Evolutionary conservation across 2,329 filamentous ascomycete species (phyloP).

Genomic region (Epichloe uncinata): DNA sequence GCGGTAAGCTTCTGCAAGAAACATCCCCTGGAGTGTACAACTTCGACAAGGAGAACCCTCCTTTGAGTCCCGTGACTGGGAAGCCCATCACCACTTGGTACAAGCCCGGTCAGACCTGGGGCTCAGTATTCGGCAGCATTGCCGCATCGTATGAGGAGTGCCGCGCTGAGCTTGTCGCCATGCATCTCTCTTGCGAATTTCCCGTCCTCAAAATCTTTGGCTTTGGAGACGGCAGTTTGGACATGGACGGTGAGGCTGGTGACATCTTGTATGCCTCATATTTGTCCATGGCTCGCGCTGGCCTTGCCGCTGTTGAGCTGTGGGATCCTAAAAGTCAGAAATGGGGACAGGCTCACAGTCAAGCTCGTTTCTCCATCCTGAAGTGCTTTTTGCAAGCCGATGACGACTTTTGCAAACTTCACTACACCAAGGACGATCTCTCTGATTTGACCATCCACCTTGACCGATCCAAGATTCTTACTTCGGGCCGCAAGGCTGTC

Average conservation of each 20-base stretch:
- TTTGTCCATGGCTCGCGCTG: conserved; percentile 88
- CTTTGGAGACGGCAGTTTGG: conserved; percentile 61
- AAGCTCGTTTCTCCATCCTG: conserved; percentile 81
- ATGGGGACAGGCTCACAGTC: conserved; percentile 88
- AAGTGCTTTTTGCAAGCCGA: conserved; percentile 74
- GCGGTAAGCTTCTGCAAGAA: conserved; percentile 87
- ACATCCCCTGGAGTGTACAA: conserved; percentile 72
- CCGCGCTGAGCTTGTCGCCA: conserved; percentile 84
- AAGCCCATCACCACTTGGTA: conserved; percentile 76
- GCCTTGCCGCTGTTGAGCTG: conserved; percentile 76
- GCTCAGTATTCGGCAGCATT: conserved; percentile 76
- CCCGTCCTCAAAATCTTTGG: conserved; percentile 82
- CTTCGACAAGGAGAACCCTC: conserved; percentile 73
- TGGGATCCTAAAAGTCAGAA: conserved; percentile 86
- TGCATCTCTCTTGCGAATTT: conserved; percentile 83
- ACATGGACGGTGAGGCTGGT: conserved; percentile 66
- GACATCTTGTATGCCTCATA: conserved; percentile 83
- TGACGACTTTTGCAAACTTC: conserved; percentile 74
- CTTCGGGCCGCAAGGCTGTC: conserved; percentile 70
- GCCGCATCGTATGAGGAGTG: conserved; percentile 91
- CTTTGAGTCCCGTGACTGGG: conserved; percentile 63
- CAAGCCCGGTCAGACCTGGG: conserved; percentile 91
- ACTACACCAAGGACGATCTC: conserved; percentile 58
- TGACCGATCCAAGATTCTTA: conserved; percentile 77
- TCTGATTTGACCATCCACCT: conserved; percentile 72